phyloP scores from a whole-genome alignment of 768 basidiomycete species.

The Lentinus tigrinus region DNA sequence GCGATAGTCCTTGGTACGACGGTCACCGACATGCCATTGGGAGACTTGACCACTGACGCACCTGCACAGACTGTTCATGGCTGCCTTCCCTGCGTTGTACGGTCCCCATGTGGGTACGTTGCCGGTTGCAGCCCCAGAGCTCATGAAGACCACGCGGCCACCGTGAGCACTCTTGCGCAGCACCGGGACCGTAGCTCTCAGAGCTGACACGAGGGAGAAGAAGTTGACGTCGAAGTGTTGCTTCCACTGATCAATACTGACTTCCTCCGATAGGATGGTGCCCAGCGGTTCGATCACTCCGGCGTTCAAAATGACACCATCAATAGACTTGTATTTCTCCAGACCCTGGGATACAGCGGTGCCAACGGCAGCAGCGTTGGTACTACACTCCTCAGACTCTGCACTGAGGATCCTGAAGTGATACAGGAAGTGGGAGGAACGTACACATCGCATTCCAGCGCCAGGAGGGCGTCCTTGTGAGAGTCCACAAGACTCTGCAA shows the following conservation, averaged over 20 bases:
- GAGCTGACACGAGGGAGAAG: constrained; percentile 74
- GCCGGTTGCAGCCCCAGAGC: constrained; percentile 80
- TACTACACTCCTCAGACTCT: constrained; percentile 42
- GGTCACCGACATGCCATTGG: neutral
- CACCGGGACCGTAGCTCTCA: constrained; percentile 66
- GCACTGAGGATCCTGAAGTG: constrained; percentile 1
- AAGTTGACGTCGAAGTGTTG: constrained; percentile 83
- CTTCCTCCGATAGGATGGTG: constrained; percentile 48
- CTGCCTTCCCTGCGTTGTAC: constrained; percentile 84
- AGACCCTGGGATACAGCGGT: constrained; percentile 54
- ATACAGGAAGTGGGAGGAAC: constrained; percentile 31
- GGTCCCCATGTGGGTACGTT: constrained; percentile 72
- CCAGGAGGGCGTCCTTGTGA: constrained; percentile 43
- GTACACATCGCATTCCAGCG: constrained; percentile 75
- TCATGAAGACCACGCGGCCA: constrained; percentile 77
- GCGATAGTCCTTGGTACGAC: constrained; percentile 64
- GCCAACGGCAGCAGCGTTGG: constrained; percentile 54
- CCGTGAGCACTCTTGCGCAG: constrained; percentile 58
- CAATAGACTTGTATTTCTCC: constrained; percentile 60
- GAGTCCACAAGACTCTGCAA: constrained; percentile 47
- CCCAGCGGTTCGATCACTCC: constrained; percentile 72
- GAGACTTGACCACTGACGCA: constrained; percentile 26
- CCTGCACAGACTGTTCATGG: constrained; percentile 85
- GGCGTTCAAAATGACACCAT: constrained; percentile 85
- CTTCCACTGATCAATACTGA: constrained; percentile 62